Percentiles rank a stretch among this genome's conserved stretches.
phyloP scores from a whole-genome alignment of 1,139 yeast genomes.

The Hyphopichia buzzinii region DNA sequence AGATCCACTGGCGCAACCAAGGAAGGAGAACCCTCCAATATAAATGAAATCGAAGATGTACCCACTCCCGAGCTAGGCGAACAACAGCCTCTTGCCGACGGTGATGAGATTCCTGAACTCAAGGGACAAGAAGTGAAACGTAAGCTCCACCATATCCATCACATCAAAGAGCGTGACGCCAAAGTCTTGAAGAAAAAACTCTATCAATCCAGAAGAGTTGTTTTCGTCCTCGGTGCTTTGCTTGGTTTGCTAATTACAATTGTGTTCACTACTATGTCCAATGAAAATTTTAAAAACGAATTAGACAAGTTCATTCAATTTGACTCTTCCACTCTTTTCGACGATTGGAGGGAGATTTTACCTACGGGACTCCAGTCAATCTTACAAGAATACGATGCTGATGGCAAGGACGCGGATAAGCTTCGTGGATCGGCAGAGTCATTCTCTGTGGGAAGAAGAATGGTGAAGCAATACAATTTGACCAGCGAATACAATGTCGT shows the following conservation, averaged over 20 bases:
- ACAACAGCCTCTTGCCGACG: neutral
- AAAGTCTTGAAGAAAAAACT: slow-evolving; percentile 18
- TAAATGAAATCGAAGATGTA: slow-evolving; percentile 46
- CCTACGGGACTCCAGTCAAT: slow-evolving; percentile 66
- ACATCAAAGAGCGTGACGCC: neutral
- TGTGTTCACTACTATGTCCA: slow-evolving; percentile 53
- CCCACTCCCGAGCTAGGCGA: slow-evolving; percentile 37
- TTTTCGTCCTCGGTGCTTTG: slow-evolving; percentile 58
- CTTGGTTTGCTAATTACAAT: slow-evolving; percentile 68
- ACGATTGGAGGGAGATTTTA: slow-evolving; percentile 61
- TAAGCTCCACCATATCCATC: slow-evolving; percentile 11
- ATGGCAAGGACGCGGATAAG: slow-evolving; percentile 24
- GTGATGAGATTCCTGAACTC: slow-evolving; percentile 12
- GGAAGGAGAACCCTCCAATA: slow-evolving; percentile 27
- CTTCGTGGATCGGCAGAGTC: slow-evolving; percentile 67
- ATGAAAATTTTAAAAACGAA: slow-evolving; percentile 40
- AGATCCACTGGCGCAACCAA: neutral
- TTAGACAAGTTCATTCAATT: slow-evolving; percentile 56
- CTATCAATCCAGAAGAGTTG: slow-evolving; percentile 45
- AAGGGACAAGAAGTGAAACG: neutral
- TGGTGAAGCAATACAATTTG: slow-evolving; percentile 51
- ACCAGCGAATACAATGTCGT: slow-evolving; percentile 72
- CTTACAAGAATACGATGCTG: slow-evolving; percentile 51
- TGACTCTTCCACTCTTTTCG: slow-evolving; percentile 51
- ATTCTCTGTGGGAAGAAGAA: slow-evolving; percentile 80